A percentile compares a stretch with the other conserved stretches of the same genome.
Evolutionary conservation across 1,284 basidiomycete genomes (phyloP).

Genomic region (Quambalaria eucalypti): DNA sequence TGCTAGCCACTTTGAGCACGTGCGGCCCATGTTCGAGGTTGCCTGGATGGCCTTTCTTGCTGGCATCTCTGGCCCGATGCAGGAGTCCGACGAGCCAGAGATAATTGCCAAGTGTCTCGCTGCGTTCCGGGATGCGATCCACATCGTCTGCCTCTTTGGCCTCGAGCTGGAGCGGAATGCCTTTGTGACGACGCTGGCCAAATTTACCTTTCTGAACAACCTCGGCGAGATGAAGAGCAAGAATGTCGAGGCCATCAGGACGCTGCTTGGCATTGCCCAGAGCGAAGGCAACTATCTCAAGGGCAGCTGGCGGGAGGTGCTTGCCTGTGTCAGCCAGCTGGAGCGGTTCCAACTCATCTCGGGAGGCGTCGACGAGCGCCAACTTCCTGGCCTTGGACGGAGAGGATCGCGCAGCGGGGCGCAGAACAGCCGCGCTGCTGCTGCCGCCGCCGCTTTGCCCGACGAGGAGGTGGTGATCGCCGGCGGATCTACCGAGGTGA

Average conservation of each 20-base stretch:
- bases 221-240: constrained; percentile 47
- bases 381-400: constrained; percentile 68
- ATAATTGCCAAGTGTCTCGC: constrained; percentile 36
- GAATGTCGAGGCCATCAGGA: constrained; percentile 47
- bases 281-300: constrained; percentile 45
- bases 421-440: constrained; percentile 5
- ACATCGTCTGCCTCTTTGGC: constrained; percentile 45
- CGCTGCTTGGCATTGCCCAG: constrained; percentile 42
- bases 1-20: constrained; percentile 46
- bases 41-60: constrained; percentile 47
- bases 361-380: constrained; percentile 50
- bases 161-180: constrained; percentile 46
- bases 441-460: constrained; percentile 51
- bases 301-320: constrained; percentile 45
- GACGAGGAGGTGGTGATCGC: constrained; percentile 92
- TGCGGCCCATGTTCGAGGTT: constrained; percentile 46
- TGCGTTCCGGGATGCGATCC: constrained; percentile 44
- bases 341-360: constrained; percentile 47
- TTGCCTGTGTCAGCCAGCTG: constrained; percentile 45
- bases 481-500: constrained; percentile 93
- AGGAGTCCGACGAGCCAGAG: constrained; percentile 41
- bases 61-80: constrained; percentile 42
- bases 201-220: constrained; percentile 47
- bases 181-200: constrained; percentile 46
- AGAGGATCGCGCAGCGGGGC: constrained; percentile 46